Base-by-base conservation (phyloP, 495 filamentous ascomycete species). In the Penicillium tannophilum region DNA sequence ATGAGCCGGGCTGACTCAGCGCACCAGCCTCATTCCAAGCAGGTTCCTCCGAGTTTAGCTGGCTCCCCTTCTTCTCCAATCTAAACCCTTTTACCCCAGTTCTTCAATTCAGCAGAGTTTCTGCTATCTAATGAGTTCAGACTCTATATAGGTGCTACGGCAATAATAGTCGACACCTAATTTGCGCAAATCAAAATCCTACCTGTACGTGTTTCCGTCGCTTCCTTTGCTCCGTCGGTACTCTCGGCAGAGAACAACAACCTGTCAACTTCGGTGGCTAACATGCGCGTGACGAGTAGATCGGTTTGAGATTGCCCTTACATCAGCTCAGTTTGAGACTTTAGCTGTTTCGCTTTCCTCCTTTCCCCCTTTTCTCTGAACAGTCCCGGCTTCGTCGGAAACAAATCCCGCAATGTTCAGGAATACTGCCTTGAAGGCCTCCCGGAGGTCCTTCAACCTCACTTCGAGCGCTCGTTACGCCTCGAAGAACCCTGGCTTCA, bases 111-210 rank as follows among this genome's bases (percentile, higher is more conserved):
- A 62, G 63, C 63, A 72, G 73, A 68, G 63, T 64, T 68, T 68
- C 56, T 65, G 68, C 74, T 76, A 71, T 78, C 74, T 78, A 70
- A 78, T 78, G 75, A 75, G 71, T 78, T 66, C 66, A 63, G 71
- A 66, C 65, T 69, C 51, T 63, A 61, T 67, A 64, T 74, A 78
- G 75, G 75, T 78, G 75, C 64, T 76, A 75, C 73, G 73, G 74
- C 75, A 76, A 70, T 68, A 62, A 62, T 74, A 73, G 76, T 79
- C 76, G 70, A 75, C 72, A 77, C 74, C 76, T 78, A 73, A 61
- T 71, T 61, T 16, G 28, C 64, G 54, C 55, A 39, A 64, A 58
- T 49, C 50, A 49, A 49, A 49, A 49, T 33, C 50, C 54, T 42
- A 60, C 49, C 54, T 58, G 63, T 60, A 64, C 61, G 61, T 61